Conservation (phyloP, 768 basidiomycete species). For the Suillus ampliporus region DNA sequence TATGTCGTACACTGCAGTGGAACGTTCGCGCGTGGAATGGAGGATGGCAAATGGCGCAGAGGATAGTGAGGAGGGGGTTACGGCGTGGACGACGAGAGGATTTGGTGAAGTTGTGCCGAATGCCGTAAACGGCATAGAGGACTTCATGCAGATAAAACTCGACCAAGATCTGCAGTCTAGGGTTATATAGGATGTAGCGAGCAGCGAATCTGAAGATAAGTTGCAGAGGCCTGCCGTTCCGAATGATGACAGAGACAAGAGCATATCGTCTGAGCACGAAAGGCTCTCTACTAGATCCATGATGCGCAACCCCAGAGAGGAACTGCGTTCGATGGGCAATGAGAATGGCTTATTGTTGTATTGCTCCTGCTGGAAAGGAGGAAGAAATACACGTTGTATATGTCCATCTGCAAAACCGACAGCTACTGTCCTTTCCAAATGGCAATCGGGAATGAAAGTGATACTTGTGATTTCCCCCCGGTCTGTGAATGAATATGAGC, state of each 20-base stretch:
- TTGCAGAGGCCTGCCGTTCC: conserved; percentile 54
- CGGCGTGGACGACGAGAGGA: conserved; percentile 63
- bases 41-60: conserved; percentile 55
- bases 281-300: conserved; percentile 62
- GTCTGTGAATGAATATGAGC: conserved; percentile 45
- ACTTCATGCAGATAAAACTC: conserved; percentile 56
- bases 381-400: conserved; percentile 53
- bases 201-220: conserved; percentile 23
- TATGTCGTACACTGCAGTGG: conserved; percentile 77
- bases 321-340: conserved; percentile 29
- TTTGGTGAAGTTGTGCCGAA: conserved; percentile 62
- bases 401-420: conserved; percentile 67
- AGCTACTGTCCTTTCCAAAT: conserved; percentile 50
- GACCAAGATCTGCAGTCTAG: conserved; percentile 66
- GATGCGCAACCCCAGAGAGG: conserved; percentile 40
- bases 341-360: conserved; percentile 12
- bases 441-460: conserved; percentile 52
- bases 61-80: conserved; percentile 54
- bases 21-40: conserved; percentile 39
- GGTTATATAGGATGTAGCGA: conserved; percentile 40
- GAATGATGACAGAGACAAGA: conserved; percentile 63
- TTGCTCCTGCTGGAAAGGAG: conserved; percentile 14
- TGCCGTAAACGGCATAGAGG: conserved; percentile 64
- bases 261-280: conserved; percentile 46
- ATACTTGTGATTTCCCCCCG: conserved; percentile 61